Evolutionary conservation across 2,329 filamentous ascomycete species (phyloP), one percentile per base, ranked within the genome.

Genomic region (Moelleriella libera): DNA sequence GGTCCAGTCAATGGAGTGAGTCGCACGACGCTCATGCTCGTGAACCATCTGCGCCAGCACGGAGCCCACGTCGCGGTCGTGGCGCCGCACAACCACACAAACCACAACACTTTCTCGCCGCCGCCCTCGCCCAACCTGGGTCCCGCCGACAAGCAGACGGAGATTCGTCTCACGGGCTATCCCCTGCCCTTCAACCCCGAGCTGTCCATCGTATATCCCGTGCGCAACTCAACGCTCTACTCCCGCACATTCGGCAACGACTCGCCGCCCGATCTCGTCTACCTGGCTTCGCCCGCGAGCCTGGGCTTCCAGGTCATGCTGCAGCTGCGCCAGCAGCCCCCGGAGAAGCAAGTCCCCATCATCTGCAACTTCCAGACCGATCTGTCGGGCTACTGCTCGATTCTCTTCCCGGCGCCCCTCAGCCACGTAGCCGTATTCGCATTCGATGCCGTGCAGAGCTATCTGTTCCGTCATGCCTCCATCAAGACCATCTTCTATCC

Each of bases 1-100:
- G 82, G 81, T 3, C 82, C 82, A 0, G 78, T 85, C 58, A 85
- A 85, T 57, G 82, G 82, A n/a, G 82, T 85, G 43, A 83, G 78
- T 55, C 72, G 80, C 51, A 85, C 82, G 5, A 85, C 82, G 0
- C 67, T 80, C 54, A 83, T 80, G 68, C 71, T 85, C 46, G 77
- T 85, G 47, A 76, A 79, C 58, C 82, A 85, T 53, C 67, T 85
- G 21, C 74, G 79, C 48, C 66, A 66, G n/a, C 67, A 85, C 53
- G 81, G 78, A 21, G 80, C 74, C 9, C 70, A 79, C 14, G 75
- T 85, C 45, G 78, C 79, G 7, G 77, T 84, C 5, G 80, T 84
- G 34, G 80, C 82, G 41, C 82, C 82, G 12, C 68, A 74, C 49
- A 75, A 74, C 54, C 69, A 75, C 54, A 74, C 71, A 32, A 63